These are phyloP conservation scores for Pythium utonaiense DNA, from an alignment of 352 stramenopile species.

Conservation along the genomic window DNA sequence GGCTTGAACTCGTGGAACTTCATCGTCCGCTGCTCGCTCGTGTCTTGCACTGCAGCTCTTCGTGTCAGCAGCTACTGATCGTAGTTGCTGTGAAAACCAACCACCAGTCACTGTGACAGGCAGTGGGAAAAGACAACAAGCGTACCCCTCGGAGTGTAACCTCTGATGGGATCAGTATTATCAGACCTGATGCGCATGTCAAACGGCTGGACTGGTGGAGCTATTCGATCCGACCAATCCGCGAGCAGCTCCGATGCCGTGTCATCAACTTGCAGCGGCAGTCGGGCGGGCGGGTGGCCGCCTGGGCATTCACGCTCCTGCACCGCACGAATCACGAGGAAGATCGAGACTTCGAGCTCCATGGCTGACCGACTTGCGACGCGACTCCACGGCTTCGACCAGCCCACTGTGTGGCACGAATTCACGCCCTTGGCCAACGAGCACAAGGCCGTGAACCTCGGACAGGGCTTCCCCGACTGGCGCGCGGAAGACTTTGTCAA, in stretches of 20 bases:
- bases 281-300: background rate
- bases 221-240: constrained; percentile 1
- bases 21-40: constrained; percentile 31
- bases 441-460: constrained; percentile 90
- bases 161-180: constrained; percentile 4
- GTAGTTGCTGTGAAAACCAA: background rate
- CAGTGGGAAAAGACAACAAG: background rate
- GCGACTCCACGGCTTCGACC: constrained; percentile 69
- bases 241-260: constrained; percentile 1
- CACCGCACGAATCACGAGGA: background rate
- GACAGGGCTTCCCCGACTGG: constrained; percentile 94
- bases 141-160: background rate
- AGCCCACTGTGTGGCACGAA: constrained; percentile 82
- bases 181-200: background rate
- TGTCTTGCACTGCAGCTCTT: background rate
- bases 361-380: constrained; percentile 62
- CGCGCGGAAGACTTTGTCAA: constrained; percentile 93
- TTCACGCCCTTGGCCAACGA: constrained; percentile 88
- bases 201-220: background rate
- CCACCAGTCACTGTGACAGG: background rate
- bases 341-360: background rate
- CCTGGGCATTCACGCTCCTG: background rate
- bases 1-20: constrained; percentile 82
- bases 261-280: constrained; percentile 2
- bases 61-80: background rate